Conservation (phyloP, 768 basidiomycete species). For the Mycena haematopus region DNA sequence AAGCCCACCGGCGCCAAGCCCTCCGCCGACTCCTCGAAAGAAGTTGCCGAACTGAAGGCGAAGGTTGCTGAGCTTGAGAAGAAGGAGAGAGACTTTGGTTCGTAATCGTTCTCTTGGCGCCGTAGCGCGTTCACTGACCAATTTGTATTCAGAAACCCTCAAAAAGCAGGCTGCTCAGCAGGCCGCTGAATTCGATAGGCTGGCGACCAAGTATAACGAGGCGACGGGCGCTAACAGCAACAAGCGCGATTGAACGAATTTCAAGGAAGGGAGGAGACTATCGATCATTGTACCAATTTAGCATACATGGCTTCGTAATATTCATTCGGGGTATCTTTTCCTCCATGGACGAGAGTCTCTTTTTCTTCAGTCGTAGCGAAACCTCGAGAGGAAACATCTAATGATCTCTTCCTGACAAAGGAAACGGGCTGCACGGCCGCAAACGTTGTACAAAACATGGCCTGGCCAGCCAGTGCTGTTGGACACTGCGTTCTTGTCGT, state of each 20-base stretch:
- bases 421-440: too few species aligned
- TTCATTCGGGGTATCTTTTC: slow-evolving; percentile 6
- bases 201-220: slow-evolving; percentile 79
- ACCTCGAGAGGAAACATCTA: too few species aligned
- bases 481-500: too few species aligned
- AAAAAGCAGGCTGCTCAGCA: slow-evolving; percentile 86
- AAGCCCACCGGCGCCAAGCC: slow-evolving; percentile 23
- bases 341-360: too few species aligned
- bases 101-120: slow-evolving; percentile 24
- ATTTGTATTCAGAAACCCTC: slow-evolving; percentile 59
- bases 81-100: slow-evolving; percentile 73
- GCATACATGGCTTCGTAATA: slow-evolving; percentile 14
- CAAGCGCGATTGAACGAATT: slow-evolving; percentile 60
- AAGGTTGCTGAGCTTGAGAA: slow-evolving; percentile 63
- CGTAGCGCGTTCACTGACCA: neutral
- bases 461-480: too few species aligned
- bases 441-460: too few species aligned
- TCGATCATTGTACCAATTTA: slow-evolving; percentile 21
- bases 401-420: too few species aligned
- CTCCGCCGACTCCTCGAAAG: slow-evolving; percentile 52
- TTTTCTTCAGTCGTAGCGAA: too few species aligned
- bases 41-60: slow-evolving; percentile 73
- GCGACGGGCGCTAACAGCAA: slow-evolving; percentile 63
- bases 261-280: neutral
- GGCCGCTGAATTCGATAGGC: slow-evolving; percentile 79